Base-by-base conservation (phyloP, 164 flowering plant species). In the Santalum album region DNA sequence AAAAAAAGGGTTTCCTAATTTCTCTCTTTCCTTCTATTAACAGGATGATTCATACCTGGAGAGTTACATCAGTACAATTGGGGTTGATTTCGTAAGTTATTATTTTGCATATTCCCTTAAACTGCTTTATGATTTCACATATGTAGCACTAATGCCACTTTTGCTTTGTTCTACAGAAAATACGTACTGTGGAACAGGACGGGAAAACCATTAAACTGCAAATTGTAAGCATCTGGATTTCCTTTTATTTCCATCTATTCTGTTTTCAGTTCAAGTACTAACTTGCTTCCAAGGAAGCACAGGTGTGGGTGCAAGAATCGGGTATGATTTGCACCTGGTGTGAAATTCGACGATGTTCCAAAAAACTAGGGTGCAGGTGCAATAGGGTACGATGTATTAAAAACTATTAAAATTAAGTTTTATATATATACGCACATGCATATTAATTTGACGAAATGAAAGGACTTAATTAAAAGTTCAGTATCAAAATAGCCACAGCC, bases 41-140 rank as follows among this genome's bases (percentile, higher is more conserved):
- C 75, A 90, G 97, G 96, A 90, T 72, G 96, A 90, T 64, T 90
- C 97, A 20, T 90, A 90, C 61, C 70, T 85, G 65, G 97, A 90
- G 51, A 85, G 97, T 65, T 87, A 85, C 76, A 90, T 87, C 69
- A 87, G 97, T 58, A 90, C 97, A 54, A 87, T 90, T 52, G 95
- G 95, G 34, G 97, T 90, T 46, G 97, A 90, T 65, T 90, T 87
- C 64, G 97, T 90, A 73, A 84, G 97, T 68, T 34, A 12, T 52
- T 20, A 21, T 39, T 19, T 11, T 38, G 47, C 19, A 43, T 12
- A 43, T 20, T 43, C n/a, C 21, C 32, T 50, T 10, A 18, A 7
- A 16, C 16, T 29, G 24, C 34, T 7, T 14, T 24, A 29, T 42
- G 6, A 12, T 22, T 40, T 29, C 14, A 14, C 49, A 38, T 38